Evolutionary conservation across 1,284 basidiomycete genomes (phyloP).

Genomic region (Trichosporon faecale): DNA sequence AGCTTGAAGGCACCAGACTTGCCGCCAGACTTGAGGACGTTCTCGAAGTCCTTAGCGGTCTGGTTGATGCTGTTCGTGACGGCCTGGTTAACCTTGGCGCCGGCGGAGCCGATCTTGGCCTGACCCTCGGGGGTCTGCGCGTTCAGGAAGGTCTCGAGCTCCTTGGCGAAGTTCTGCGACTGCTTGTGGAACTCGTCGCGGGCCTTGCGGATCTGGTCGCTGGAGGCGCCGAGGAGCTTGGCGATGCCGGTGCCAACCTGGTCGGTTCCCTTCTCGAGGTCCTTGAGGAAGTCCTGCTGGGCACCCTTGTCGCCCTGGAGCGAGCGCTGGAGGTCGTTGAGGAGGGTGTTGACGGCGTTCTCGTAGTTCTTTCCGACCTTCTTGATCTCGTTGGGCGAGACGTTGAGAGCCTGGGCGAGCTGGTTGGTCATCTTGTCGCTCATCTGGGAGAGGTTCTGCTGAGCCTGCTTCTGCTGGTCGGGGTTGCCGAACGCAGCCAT

Average conservation of each 20-base stretch:
- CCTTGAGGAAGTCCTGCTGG: background rate
- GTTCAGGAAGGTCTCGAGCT: constrained; percentile 6
- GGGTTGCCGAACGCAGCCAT: background rate
- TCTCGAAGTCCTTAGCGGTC: constrained; percentile 4
- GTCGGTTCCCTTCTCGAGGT: constrained; percentile 9
- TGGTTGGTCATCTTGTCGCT: constrained; percentile 11
- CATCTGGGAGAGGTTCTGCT: constrained; percentile 1
- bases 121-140: background rate
- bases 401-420: constrained; percentile 4
- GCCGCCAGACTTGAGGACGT: background rate
- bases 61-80: constrained; percentile 3
- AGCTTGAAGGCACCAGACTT: background rate
- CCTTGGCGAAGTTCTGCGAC: background rate
- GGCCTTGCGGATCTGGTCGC: constrained; percentile 5
- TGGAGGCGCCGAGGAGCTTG: constrained; percentile 4
- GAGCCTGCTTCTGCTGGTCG: constrained; percentile 8
- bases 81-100: constrained; percentile 8
- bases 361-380: background rate
- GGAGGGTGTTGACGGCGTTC: background rate
- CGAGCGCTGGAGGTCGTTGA: background rate
- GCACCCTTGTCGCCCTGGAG: background rate
- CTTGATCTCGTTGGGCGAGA: background rate
- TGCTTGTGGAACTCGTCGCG: constrained; percentile 4
- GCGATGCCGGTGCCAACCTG: constrained; percentile 1
- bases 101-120: constrained; percentile 1